Conservation (phyloP, 257 asterid genomes). For the Verbascum thapsus region DNA sequence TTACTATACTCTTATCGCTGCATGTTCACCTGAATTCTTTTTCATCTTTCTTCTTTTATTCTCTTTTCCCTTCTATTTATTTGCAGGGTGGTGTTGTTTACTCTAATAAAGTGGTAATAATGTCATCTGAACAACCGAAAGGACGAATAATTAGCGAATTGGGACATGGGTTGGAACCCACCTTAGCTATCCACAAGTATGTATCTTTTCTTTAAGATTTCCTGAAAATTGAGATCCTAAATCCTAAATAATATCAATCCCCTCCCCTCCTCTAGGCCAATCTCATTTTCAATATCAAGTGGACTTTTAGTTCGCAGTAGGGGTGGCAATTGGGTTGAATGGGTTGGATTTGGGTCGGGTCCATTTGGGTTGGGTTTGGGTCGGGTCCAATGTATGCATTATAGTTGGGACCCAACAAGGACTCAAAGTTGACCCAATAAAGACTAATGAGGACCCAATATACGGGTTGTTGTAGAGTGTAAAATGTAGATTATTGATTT, state of each 20-base stretch:
- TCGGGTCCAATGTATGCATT: too few species aligned
- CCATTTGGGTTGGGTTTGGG: too few species aligned
- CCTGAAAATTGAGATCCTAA: slow-evolving; percentile 15
- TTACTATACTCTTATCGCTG: not conserved
- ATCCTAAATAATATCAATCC: slow-evolving; percentile 13
- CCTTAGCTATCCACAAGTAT: slow-evolving; percentile 67
- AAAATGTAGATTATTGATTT: too few species aligned
- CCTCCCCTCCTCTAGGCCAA: slow-evolving; percentile 15
- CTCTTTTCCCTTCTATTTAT: slow-evolving; percentile 22
- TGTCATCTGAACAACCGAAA: slow-evolving; percentile 59
- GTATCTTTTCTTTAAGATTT: slow-evolving; percentile 31
- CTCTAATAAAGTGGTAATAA: slow-evolving; percentile 67
- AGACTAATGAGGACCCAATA: too few species aligned
- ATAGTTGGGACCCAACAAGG: too few species aligned
- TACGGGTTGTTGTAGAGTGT: too few species aligned
- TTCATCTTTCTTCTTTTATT: not conserved
- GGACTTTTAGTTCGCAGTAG: too few species aligned
- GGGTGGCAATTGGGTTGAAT: too few species aligned
- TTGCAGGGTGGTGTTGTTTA: slow-evolving; percentile 82
- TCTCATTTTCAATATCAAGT: slow-evolving; percentile 7
- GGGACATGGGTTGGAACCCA: slow-evolving; percentile 66
- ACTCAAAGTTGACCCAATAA: too few species aligned
- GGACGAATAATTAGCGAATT: slow-evolving; percentile 44
- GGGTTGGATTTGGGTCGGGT: too few species aligned
- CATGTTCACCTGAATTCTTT: slow-evolving; percentile 2